Evolutionary conservation across 495 filamentous ascomycete genomes (phyloP).

Genomic region (Neurospora cerealis): DNA sequence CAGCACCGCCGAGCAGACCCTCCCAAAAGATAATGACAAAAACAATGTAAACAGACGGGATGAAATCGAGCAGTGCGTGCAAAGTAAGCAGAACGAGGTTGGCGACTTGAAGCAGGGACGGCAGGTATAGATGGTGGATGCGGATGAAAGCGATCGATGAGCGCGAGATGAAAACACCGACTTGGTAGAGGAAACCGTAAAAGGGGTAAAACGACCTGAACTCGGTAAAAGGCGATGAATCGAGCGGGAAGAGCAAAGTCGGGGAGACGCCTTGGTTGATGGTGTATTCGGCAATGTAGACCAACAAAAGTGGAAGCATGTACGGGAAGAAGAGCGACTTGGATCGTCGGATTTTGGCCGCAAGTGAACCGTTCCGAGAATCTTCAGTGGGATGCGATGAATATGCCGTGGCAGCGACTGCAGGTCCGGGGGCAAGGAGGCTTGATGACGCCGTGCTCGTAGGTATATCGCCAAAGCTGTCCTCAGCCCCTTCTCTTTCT

Average conservation of each 20-base stretch:
- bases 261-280: slow-evolving; percentile 92
- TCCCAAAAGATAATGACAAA: slow-evolving; percentile 92
- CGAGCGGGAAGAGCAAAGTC: slow-evolving; percentile 76
- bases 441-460: slow-evolving; percentile 20
- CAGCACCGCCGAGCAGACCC: slow-evolving; percentile 76
- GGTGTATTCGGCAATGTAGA: slow-evolving; percentile 92
- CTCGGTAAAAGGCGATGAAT: slow-evolving; percentile 61
- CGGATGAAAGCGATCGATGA: slow-evolving; percentile 82
- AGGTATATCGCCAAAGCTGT: slow-evolving; percentile 24
- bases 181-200: slow-evolving; percentile 86
- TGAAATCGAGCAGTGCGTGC: slow-evolving; percentile 66
- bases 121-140: slow-evolving; percentile 68
- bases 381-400: slow-evolving; percentile 3
- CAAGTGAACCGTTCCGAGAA: slow-evolving; percentile 29
- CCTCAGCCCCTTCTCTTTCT: slow-evolving; percentile 25
- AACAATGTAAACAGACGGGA: slow-evolving; percentile 74
- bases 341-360: slow-evolving; percentile 32
- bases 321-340: slow-evolving; percentile 41
- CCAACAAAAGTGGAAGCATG: slow-evolving; percentile 84
- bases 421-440: slow-evolving; percentile 25
- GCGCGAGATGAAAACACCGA: slow-evolving; percentile 87
- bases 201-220: slow-evolving; percentile 86
- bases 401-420: slow-evolving; percentile 19
- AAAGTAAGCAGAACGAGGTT: slow-evolving; percentile 67
- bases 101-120: slow-evolving; percentile 69